These are phyloP conservation scores for Melampsora abietis-canadensis DNA, from an alignment of 1,284 basidiomycete species.

Conservation along the genomic window DNA sequence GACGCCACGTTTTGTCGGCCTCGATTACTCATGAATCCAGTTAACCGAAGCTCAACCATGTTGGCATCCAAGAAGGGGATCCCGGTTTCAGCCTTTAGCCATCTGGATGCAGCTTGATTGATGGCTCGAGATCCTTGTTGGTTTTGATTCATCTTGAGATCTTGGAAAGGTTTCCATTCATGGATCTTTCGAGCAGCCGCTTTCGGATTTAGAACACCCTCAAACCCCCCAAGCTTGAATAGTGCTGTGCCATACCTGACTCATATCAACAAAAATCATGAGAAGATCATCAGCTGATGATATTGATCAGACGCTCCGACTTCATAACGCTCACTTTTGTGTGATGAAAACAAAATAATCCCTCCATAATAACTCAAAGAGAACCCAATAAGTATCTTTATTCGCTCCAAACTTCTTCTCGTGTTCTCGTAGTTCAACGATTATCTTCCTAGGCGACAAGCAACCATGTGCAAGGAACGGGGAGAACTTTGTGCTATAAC, in stretches of 20 bases:
- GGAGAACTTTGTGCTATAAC: constrained; percentile 60
- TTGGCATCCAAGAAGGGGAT: constrained; percentile 61
- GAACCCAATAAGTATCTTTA: constrained; percentile 56
- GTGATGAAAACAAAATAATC: constrained; percentile 60
- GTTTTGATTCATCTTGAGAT: constrained; percentile 49
- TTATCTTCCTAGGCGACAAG: constrained; percentile 57
- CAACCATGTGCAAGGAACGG: constrained; percentile 58
- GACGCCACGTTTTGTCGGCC: constrained; percentile 61
- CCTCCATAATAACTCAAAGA: constrained; percentile 61
- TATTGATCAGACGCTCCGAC: neutral
- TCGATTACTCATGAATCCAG: constrained; percentile 62
- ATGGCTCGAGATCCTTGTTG: constrained; percentile 44
- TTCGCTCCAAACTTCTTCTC: constrained; percentile 53
- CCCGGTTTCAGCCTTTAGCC: constrained; percentile 59
- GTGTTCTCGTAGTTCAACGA: constrained; percentile 53
- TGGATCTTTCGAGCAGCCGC: constrained; percentile 52
- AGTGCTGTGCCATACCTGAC: constrained; percentile 54
- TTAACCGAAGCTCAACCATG: constrained; percentile 58
- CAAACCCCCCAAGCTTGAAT: constrained; percentile 57
- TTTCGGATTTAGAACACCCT: constrained; percentile 55
- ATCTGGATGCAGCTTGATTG: constrained; percentile 51
- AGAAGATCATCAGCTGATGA: neutral
- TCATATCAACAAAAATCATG: neutral
- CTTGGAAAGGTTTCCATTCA: constrained; percentile 52
- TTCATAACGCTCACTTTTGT: constrained; percentile 49